Base-by-base conservation (phyloP, 106 monocot genomes). In the Platanthera zijinensis region DNA sequence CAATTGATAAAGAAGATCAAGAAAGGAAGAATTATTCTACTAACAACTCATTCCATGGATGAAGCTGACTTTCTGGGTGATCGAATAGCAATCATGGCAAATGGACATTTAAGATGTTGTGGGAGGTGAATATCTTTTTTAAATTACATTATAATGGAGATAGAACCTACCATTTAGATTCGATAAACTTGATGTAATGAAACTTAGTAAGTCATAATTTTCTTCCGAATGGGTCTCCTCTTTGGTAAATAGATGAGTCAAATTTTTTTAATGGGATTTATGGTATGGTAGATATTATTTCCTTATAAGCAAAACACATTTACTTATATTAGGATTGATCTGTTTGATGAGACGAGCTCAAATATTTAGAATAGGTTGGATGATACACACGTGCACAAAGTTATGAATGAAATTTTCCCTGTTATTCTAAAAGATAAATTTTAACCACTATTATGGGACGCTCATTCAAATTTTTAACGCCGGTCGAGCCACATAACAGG, bases 1-100 rank as follows among this genome's bases (percentile, higher is more conserved):
- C 92, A 95, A 77, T 74, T 95, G 62, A 92, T 95, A 85, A 92
- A 92, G 77, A 90, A 83, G 71, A 88, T 88, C 12, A 95, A 86
- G 80, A 95, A 90, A 75, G 92, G 90, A 3, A 78, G 95, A 75
- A 85, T 92, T 30, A 76, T 95, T 54, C 85, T 95, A 74, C 78
- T 95, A 74, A 95, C 95, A 76, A 95, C 95, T 75, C 95, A 95
- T 62, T 95, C 92, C 50, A 95, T 95, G 95, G 95, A 95, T 82
- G 95, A 95, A 85, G 95, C 95, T 75, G 92, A 95, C 77, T 75
- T 95, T 54, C 80, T 95, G 57, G 95, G 95, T 68, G 95, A 95
- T 85, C 85, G 95, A 47, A 95, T 95, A 80, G 95, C 92, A 76
- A 92, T 95, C 54, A 92, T 95, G 95, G 86, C 88, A 52, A 90